Evolutionary conservation across 768 basidiomycete species (phyloP).

Genomic region (Xanthoconium purpureum): DNA sequence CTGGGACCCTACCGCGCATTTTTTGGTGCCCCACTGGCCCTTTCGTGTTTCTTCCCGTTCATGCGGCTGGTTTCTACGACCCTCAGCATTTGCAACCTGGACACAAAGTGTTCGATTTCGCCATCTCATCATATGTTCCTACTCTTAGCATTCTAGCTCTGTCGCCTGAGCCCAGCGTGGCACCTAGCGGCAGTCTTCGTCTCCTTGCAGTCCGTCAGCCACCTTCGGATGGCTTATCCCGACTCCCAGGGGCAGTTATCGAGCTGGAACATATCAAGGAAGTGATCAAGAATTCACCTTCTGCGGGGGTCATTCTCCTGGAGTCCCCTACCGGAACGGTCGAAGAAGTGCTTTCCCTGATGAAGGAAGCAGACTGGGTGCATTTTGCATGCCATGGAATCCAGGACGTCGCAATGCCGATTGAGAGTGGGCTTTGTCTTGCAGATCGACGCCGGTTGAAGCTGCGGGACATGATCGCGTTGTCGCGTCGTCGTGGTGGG

Average conservation of each 20-base stretch:
- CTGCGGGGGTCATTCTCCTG: background rate
- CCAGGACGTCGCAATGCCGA: background rate
- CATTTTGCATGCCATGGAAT: background rate
- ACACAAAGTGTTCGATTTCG: background rate
- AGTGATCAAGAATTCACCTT: background rate
- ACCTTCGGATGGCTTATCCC: background rate
- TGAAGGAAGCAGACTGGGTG: conserved; percentile 3
- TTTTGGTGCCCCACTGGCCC: background rate
- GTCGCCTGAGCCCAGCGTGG: background rate
- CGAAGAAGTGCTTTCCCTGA: conserved; percentile 11
- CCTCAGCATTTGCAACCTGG: background rate
- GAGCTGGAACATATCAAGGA: background rate
- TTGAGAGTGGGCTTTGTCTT: background rate
- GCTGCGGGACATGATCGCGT: background rate
- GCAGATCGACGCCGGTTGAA: background rate
- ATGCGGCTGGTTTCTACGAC: background rate
- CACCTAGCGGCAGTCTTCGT: background rate
- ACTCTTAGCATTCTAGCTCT: background rate
- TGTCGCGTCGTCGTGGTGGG: background rate
- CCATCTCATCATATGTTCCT: background rate
- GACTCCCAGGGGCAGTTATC: background rate
- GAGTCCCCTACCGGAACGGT: conserved; percentile 1
- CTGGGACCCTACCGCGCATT: background rate
- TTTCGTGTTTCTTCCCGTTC: background rate
- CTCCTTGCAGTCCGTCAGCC: background rate